These are phyloP conservation scores for Pestalotiopsis sp. DNA, from an alignment of 2,329 filamentous ascomycete genomes.

Conservation along the genomic window DNA sequence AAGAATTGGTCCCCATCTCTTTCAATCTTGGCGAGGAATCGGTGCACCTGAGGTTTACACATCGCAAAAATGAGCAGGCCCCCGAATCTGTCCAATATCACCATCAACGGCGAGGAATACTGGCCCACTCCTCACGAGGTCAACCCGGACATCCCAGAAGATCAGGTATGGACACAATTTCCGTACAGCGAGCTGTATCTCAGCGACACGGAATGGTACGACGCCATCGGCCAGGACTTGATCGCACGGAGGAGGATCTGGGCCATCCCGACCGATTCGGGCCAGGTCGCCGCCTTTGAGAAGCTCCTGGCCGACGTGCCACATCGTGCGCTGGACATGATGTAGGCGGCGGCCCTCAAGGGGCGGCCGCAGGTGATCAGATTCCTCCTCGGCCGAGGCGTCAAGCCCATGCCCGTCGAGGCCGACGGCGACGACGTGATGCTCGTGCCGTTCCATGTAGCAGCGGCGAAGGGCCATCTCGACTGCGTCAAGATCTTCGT, in stretches of 20 bases:
- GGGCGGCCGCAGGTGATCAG: neutral
- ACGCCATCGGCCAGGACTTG: neutral
- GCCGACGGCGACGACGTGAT: neutral
- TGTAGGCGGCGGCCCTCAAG: neutral
- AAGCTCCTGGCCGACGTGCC: neutral
- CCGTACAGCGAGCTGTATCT: neutral
- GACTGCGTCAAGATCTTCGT: conserved; percentile 2
- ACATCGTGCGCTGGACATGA: neutral
- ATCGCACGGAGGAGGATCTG: conserved; percentile 1
- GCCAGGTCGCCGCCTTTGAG: neutral
- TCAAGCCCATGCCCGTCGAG: neutral
- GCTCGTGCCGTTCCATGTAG: neutral
- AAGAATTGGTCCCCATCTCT: neutral
- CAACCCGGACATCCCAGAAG: neutral
- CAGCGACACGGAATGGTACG: conserved; percentile 1
- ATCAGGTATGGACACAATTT: neutral
- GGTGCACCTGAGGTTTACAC: neutral
- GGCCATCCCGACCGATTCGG: neutral
- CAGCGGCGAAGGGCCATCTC: neutral
- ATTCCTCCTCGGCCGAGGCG: neutral
- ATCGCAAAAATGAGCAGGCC: neutral
- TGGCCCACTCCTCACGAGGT: neutral
- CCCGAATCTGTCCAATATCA: neutral
- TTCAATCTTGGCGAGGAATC: neutral
- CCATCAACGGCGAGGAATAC: neutral